phyloP scores from a whole-genome alignment of 306 rosid genomes.

The Calophaca sinica region DNA sequence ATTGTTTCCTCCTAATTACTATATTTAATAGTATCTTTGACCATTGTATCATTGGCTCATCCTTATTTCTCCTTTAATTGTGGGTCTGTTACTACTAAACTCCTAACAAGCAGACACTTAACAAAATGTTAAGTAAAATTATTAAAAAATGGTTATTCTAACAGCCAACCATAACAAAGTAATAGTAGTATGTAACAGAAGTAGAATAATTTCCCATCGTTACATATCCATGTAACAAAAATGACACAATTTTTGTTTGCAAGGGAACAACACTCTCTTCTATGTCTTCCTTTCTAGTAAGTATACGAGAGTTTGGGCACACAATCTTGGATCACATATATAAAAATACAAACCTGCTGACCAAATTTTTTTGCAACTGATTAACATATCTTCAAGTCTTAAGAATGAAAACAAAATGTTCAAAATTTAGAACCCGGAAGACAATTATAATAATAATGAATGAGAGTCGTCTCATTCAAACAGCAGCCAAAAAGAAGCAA shows the following conservation, averaged over 20 bases:
- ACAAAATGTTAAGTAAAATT: neutral
- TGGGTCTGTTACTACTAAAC: conserved; percentile 4
- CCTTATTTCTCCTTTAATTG: conserved; percentile 5
- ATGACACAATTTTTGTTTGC: conserved; percentile 25
- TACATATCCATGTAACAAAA: conserved; percentile 19
- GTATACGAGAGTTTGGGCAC: neutral
- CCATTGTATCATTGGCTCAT: neutral
- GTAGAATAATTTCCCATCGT: neutral
- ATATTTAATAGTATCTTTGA: neutral
- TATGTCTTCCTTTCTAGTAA: neutral
- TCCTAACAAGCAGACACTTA: conserved; percentile 4
- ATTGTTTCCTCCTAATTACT: conserved; percentile 6
- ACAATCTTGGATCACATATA: conserved; percentile 21
- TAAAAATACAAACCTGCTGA: conserved; percentile 5
- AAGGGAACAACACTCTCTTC: neutral
- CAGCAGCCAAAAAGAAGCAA: conserved; percentile 21
- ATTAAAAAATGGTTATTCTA: no score
- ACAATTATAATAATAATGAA: conserved; percentile 14
- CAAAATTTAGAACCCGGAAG: conserved; percentile 16
- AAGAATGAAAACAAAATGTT: neutral
- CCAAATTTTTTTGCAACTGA: conserved; percentile 19
- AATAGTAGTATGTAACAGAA: conserved; percentile 13
- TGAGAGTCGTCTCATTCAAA: conserved; percentile 26
- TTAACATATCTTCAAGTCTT: neutral
- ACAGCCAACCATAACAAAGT: no score